These are phyloP conservation scores for Carpinus fangiana DNA, from an alignment of 306 rosid species.

Conservation along the genomic window DNA sequence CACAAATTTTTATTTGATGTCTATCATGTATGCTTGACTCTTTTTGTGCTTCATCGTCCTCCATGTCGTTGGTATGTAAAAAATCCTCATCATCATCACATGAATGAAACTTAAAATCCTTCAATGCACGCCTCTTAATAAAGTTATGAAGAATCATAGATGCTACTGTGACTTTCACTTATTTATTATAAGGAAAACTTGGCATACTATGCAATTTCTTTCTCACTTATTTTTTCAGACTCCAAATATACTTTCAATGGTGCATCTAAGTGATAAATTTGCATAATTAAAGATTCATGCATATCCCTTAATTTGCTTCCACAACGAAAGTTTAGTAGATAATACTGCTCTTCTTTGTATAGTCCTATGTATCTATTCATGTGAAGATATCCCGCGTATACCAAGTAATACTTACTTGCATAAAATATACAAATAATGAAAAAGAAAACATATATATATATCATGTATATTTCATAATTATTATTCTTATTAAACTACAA, in stretches of 20 bases:
- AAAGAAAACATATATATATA: too few species aligned
- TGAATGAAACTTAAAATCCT: not conserved
- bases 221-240: too few species aligned
- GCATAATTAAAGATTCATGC: not conserved
- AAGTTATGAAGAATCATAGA: not conserved
- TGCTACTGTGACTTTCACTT: too few species aligned
- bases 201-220: not conserved
- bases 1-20: not conserved
- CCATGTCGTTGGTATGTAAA: too few species aligned
- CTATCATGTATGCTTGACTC: not conserved
- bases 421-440: too few species aligned
- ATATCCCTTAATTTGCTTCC: accelerated
- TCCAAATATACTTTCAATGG: not conserved
- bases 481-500: too few species aligned
- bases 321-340: too few species aligned
- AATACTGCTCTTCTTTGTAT: not conserved
- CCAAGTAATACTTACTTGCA: not conserved
- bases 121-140: not conserved
- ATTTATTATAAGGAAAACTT: too few species aligned
- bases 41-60: not conserved
- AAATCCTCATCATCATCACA: not conserved
- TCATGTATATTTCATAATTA: not conserved
- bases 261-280: not conserved
- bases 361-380: not conserved
- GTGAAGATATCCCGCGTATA: not conserved